Evolutionary conservation across 441 rosid genomes (phyloP), one percentile per base, ranked within the genome.

Genomic region (Euphorbia celastroides): DNA sequence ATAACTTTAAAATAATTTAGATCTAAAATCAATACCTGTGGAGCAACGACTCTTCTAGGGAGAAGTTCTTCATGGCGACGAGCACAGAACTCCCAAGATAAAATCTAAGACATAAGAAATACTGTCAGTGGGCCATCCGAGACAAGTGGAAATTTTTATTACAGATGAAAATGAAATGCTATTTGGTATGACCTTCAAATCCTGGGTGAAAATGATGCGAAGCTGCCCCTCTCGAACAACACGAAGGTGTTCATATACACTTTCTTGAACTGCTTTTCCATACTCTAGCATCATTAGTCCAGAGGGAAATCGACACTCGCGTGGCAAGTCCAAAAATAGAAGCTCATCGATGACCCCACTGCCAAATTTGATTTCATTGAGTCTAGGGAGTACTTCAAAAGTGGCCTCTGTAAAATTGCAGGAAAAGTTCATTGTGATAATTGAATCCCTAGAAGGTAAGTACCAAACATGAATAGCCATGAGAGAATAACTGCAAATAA

Each of bases 171-270:
- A 62, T 41, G 9, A 63, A 75, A 65, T 34, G 58, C 57, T 62
- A 54, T 23, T 69, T 34, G 9, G 14, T 55, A 51, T 58, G 65
- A 94, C 97, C 97, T 94, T 92, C 54, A 94, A 82, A 64, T 94
- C 99, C 58, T 83, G 90, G 63, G 96, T 83, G 70, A 94, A 94
- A 74, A 90, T 74, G 64, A 94, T 84, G 55, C 99, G 93, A 63
- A 94, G 97, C 81, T 85, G 96, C 68, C 99, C 99, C 86, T 92
- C 97, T 32, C 96, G 99, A 67, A 94, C 90, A 70, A 94, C 97
- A 70, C 97, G 98, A 78, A 92, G 91, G 56, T 94, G 94, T 81
- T 94, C 99, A 69, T 89, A 90, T 26, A 92, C 96, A 78, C 92
- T 94, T 83, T 92, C 99, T 74, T 92, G 96, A 70, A 94, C 96